A percentile compares a stretch with the other conserved stretches of the same genome.
These are phyloP conservation scores for Monosporascus sp. DNA, from an alignment of 2,329 filamentous ascomycete genomes.

Conservation along the genomic window DNA sequence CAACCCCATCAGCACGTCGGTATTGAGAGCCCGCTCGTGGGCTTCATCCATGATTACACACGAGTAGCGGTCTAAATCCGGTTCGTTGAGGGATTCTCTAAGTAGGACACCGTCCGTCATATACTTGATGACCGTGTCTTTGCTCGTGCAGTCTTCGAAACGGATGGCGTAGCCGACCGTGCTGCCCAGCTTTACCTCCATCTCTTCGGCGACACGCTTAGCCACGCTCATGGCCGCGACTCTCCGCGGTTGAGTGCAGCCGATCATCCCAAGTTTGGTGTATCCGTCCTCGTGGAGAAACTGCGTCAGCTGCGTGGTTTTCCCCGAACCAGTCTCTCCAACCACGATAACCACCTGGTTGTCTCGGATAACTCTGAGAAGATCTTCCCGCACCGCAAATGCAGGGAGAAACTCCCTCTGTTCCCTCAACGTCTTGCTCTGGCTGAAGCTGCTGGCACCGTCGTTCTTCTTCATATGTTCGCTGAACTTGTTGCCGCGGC, in stretches of 20 bases:
- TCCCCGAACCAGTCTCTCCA: constrained; percentile 94
- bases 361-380: constrained; percentile 86
- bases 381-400: constrained; percentile 91
- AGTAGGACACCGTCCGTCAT: constrained; percentile 97
- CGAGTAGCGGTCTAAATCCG: constrained; percentile 90
- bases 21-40: constrained; percentile 93
- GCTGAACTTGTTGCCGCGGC: constrained; percentile 74
- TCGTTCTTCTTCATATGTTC: constrained; percentile 84
- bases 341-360: constrained; percentile 97
- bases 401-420: constrained; percentile 91
- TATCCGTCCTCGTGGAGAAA: constrained; percentile 96
- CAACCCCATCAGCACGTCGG: constrained; percentile 92
- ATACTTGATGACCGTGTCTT: constrained; percentile 94
- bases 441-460: constrained; percentile 85
- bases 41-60: constrained; percentile 99
- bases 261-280: constrained; percentile 80
- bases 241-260: constrained; percentile 91
- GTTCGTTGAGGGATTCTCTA: constrained; percentile 86
- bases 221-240: constrained; percentile 99
- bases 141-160: constrained; percentile 96
- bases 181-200: constrained; percentile 86
- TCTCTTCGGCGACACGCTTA: constrained; percentile 96
- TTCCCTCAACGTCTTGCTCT: constrained; percentile 83
- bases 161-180: constrained; percentile 95
- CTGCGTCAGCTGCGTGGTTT: constrained; percentile 95